Evolutionary conservation across 345 rosid genomes (phyloP).

Genomic region (Citrus unshiu): DNA sequence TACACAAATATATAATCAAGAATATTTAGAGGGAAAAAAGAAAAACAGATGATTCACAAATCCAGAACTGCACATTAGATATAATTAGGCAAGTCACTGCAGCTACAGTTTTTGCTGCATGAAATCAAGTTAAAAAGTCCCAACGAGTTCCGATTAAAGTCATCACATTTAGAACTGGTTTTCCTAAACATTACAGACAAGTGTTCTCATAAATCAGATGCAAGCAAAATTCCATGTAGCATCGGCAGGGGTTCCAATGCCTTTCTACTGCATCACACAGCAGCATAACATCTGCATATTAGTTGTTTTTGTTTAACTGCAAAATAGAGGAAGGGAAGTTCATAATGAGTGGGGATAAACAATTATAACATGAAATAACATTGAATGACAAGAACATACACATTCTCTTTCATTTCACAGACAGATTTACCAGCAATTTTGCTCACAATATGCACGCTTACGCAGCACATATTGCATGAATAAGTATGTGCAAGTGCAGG

Average conservation of each 20-base stretch:
- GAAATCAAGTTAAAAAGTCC: constrained; percentile 33
- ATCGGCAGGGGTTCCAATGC: constrained; percentile 32
- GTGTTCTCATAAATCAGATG: constrained; percentile 20
- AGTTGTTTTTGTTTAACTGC: constrained; percentile 39
- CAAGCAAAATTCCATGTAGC: constrained; percentile 32
- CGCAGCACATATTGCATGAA: not conserved
- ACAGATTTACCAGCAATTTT: not conserved
- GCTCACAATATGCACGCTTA: not conserved
- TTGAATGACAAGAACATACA: not conserved
- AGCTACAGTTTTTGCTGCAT: constrained; percentile 35
- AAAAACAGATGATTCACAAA: constrained; percentile 11
- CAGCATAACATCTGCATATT: constrained; percentile 9
- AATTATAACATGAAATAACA: not conserved
- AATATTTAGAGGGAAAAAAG: too few species aligned
- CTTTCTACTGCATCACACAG: constrained; percentile 23
- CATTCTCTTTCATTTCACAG: too few species aligned
- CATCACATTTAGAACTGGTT: constrained; percentile 24
- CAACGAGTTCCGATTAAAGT: constrained; percentile 17
- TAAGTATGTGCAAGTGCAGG: not conserved
- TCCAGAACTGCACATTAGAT: constrained; percentile 44
- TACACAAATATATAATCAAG: too few species aligned
- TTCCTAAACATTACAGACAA: constrained; percentile 24
- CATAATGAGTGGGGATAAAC: not conserved
- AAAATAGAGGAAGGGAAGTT: constrained; percentile 12
- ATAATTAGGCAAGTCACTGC: constrained; percentile 40